Conservation (phyloP, 352 stramenopile species). For the Globisporangium orthogonon region DNA sequence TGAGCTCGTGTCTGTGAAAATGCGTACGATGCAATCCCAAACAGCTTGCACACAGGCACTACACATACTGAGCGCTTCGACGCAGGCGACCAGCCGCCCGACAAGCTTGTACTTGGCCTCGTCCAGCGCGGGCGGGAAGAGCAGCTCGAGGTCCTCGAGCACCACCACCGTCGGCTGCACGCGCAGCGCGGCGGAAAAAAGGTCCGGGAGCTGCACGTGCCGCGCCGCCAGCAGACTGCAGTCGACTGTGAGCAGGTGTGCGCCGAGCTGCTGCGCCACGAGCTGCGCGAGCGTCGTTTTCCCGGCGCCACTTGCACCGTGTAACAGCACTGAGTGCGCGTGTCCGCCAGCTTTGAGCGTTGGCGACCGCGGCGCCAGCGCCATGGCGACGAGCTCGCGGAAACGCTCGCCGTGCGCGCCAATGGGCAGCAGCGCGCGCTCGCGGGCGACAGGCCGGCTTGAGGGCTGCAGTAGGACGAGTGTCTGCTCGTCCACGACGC, state of each 20-base stretch:
- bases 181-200: constrained; percentile 63
- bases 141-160: constrained; percentile 67
- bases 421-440: constrained; percentile 16
- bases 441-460: background rate
- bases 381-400: constrained; percentile 33
- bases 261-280: constrained; percentile 32
- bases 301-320: constrained; percentile 57
- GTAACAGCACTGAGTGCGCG: constrained; percentile 46
- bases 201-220: constrained; percentile 44
- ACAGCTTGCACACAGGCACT: too few species aligned
- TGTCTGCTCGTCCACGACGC: constrained; percentile 52
- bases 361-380: constrained; percentile 9
- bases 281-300: constrained; percentile 68
- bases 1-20: too few species aligned
- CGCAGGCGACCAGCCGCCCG: constrained; percentile 44
- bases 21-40: too few species aligned
- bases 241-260: constrained; percentile 64
- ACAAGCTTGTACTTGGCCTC: constrained; percentile 70
- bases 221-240: constrained; percentile 44
- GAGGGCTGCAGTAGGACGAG: constrained; percentile 50
- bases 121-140: constrained; percentile 67
- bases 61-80: constrained; percentile 48
- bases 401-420: constrained; percentile 34
- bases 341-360: background rate
- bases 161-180: constrained; percentile 66